Base-by-base conservation (phyloP, 169 alveolate genomes). In the Perkinsus chesapeaki region DNA sequence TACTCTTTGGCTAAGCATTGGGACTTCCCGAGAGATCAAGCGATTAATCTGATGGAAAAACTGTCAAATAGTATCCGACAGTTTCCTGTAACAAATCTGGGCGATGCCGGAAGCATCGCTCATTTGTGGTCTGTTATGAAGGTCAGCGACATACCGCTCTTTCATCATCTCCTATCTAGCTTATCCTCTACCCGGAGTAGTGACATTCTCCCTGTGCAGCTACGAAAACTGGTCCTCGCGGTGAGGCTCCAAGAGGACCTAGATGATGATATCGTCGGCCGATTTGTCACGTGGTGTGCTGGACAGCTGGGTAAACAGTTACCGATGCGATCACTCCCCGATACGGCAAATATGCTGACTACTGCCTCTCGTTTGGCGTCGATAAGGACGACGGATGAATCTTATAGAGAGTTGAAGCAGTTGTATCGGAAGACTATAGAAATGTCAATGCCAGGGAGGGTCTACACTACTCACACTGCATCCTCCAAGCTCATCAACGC, bases 21-120 rank as follows among this genome's bases (percentile, higher is more conserved):
- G 82, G 82, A 60, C 82, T 60, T 60, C 82, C 82, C 82, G 82
- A 60, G 82, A 60, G 82, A 60, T 34, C 82, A 60, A 16, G 82
- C 82, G 82, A 60, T 60, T 27, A 34, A 60, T 20, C 82, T 60
- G 82, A 60, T 60, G 82, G 82, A 60, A 60, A 60, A 60, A 7
- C 3, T 60, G 82, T 60, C 82, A 60, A 60, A 60, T 20, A 60
- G 82, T 34, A 60, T 60, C 82, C 12, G 82, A 16, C 12, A 23
- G 36, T 60, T 60, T 16, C 82, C 82, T 23, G 82, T 60, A 27
- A 60, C 82, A 34, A 20, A 27, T 0, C 27, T 60, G 31, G 82
- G 82, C 36, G 82, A 60, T 34, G 82, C 82, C 23, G 82, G 82
- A 7, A 60, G 82, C 27, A 16, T 60, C 3, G 82, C 82, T 34